Conservation (phyloP, 352 stramenopile genomes). For the Pythium rishiriense region DNA sequence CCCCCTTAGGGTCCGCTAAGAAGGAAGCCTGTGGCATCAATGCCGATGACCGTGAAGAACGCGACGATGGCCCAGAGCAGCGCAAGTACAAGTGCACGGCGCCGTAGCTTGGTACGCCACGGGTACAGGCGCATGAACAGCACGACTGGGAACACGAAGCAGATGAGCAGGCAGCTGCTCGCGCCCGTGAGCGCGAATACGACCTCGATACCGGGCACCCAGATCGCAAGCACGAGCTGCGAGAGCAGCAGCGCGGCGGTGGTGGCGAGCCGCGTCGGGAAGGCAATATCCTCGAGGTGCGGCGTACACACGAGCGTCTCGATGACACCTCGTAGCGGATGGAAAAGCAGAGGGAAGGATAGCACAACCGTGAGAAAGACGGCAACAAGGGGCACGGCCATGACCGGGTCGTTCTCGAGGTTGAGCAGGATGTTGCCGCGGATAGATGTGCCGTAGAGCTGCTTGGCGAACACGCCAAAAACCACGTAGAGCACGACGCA, state of each 20-base stretch:
- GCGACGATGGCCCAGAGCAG: constrained; percentile 37
- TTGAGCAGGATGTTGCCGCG: constrained; percentile 82
- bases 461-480: constrained; percentile 51
- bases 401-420: constrained; percentile 66
- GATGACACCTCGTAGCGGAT: constrained; percentile 59
- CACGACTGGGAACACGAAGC: constrained; percentile 69
- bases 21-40: constrained; percentile 25
- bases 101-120: constrained; percentile 35
- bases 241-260: constrained; percentile 59
- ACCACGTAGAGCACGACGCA: constrained; percentile 64
- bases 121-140: constrained; percentile 65
- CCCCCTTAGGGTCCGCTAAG: background rate
- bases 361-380: constrained; percentile 72
- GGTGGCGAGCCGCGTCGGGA: constrained; percentile 46
- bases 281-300: constrained; percentile 41
- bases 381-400: constrained; percentile 66
- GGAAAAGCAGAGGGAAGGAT: constrained; percentile 77
- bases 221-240: constrained; percentile 51
- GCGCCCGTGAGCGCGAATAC: constrained; percentile 70
- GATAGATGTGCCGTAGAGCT: constrained; percentile 57
- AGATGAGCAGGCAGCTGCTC: constrained; percentile 71
- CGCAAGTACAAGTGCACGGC: constrained; percentile 34
- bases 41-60: constrained; percentile 33
- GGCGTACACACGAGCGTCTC: constrained; percentile 59
- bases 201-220: constrained; percentile 65